Evolutionary conservation across 139 green algal species (phyloP).

Genomic region (Chlorella sp.): DNA sequence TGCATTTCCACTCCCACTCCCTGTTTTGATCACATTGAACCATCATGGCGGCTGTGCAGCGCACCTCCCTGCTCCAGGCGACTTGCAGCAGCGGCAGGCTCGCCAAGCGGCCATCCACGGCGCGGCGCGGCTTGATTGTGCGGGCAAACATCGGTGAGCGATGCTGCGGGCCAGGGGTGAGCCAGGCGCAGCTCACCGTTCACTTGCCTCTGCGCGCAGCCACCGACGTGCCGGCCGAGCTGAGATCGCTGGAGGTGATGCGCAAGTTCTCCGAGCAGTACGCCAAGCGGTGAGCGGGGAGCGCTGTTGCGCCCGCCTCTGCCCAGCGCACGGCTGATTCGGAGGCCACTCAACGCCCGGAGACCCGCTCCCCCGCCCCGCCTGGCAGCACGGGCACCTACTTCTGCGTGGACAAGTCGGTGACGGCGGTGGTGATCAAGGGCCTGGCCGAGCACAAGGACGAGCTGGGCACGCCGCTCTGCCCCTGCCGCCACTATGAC

Average conservation of each 20-base stretch:
- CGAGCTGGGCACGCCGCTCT: slow-evolving; percentile 92
- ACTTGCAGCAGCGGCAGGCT: too few species aligned
- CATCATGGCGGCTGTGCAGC: too few species aligned
- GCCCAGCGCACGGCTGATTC: too few species aligned
- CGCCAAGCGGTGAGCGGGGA: slow-evolving; percentile 78
- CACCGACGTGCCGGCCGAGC: slow-evolving; percentile 10
- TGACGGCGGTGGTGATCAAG: slow-evolving; percentile 98
- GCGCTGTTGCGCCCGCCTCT: too few species aligned
- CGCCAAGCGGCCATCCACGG: too few species aligned
- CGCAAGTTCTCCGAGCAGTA: slow-evolving; percentile 99
- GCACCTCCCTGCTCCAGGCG: too few species aligned
- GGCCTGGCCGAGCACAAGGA: slow-evolving; percentile 99
- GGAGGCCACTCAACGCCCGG: too few species aligned
- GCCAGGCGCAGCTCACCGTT: too few species aligned
- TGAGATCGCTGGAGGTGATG: slow-evolving; percentile 83
- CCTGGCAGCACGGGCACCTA: slow-evolving; percentile 87
- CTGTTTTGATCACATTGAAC: too few species aligned
- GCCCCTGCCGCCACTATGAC: slow-evolving; percentile 98
- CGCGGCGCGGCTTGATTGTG: neutral
- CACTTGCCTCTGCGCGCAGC: neutral
- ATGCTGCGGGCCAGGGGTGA: too few species aligned
- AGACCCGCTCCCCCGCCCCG: neutral
- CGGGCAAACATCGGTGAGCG: slow-evolving; percentile 19
- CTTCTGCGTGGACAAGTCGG: slow-evolving; percentile 98
- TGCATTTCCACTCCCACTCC: too few species aligned